These are phyloP conservation scores for Tarenaya hassleriana DNA, from an alignment of 345 rosid genomes.

Conservation along the genomic window DNA sequence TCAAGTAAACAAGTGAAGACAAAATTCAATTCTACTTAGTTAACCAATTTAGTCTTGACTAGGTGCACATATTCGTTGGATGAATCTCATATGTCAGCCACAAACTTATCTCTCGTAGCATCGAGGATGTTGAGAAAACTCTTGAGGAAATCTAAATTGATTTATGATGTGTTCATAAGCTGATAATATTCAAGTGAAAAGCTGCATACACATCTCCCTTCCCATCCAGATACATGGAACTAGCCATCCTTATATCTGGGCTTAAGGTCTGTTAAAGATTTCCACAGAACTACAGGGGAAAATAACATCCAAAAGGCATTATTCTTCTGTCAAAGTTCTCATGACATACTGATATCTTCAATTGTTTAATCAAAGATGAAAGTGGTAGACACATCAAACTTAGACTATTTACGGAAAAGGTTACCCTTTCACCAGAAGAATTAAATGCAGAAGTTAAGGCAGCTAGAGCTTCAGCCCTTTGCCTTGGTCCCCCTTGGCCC, in stretches of 20 bases:
- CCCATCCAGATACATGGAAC: no score
- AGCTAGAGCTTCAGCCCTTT: slow-evolving; percentile 97
- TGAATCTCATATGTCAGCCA: no score
- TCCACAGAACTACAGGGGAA: slow-evolving; percentile 1
- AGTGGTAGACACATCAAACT: neutral
- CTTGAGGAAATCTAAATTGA: no score
- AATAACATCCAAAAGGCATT: neutral
- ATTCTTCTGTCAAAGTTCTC: neutral
- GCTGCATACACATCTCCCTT: no score
- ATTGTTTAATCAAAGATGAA: slow-evolving; percentile 4
- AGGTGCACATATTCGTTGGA: no score
- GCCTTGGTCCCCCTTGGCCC: slow-evolving; percentile 79
- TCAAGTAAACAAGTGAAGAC: no score
- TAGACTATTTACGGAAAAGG: slow-evolving; percentile 37
- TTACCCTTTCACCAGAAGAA: slow-evolving; percentile 48
- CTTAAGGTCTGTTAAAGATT: neutral
- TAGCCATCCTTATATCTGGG: neutral
- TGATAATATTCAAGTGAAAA: no score
- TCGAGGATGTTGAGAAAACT: no score
- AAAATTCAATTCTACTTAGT: no score
- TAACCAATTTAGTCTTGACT: no score
- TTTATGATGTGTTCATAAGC: no score
- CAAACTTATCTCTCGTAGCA: no score
- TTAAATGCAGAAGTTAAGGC: slow-evolving; percentile 82
- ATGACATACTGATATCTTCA: slow-evolving; percentile 7